These are phyloP conservation scores for Vanderwaltozyma verrucispora DNA, from an alignment of 805 yeast species.

Conservation along the genomic window DNA sequence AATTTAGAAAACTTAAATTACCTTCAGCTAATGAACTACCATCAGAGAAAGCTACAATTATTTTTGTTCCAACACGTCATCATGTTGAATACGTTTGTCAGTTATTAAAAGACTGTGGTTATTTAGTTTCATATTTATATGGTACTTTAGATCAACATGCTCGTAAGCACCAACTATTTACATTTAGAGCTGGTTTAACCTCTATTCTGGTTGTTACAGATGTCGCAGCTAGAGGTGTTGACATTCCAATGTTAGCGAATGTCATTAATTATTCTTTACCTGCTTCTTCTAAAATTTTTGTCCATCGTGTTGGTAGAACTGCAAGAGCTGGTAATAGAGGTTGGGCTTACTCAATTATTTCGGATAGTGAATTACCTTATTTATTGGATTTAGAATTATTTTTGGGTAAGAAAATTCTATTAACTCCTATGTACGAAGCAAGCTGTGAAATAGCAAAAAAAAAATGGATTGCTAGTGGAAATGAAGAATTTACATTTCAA, in stretches of 20 bases:
- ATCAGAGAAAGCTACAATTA: slow-evolving; percentile 74
- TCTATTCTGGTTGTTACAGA: slow-evolving; percentile 92
- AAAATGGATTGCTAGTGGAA: slow-evolving; percentile 33
- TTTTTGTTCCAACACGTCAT: slow-evolving; percentile 94
- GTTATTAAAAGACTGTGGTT: slow-evolving; percentile 67
- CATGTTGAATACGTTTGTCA: slow-evolving; percentile 86
- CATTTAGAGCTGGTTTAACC: slow-evolving; percentile 77
- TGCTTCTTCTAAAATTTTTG: slow-evolving; percentile 82
- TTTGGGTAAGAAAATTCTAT: slow-evolving; percentile 67
- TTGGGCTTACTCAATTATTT: slow-evolving; percentile 89
- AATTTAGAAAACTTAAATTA: slow-evolving; percentile 42
- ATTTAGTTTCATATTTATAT: slow-evolving; percentile 79
- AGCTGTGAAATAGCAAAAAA: slow-evolving; percentile 43
- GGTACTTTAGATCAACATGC: slow-evolving; percentile 95
- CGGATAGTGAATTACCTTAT: slow-evolving; percentile 82
- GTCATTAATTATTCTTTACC: slow-evolving; percentile 89
- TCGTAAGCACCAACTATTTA: slow-evolving; percentile 75
- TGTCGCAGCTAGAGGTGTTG: slow-evolving; percentile 98
- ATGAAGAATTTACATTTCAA: slow-evolving; percentile 27
- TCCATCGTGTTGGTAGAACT: slow-evolving; percentile 98
- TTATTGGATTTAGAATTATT: slow-evolving; percentile 83
- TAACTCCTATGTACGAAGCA: slow-evolving; percentile 60
- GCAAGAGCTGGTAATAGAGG: slow-evolving; percentile 98
- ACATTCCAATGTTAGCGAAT: slow-evolving; percentile 91
- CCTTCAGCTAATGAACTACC: slow-evolving; percentile 82